These are phyloP conservation scores for Harringtonia aguacate DNA, from an alignment of 2,329 filamentous ascomycete species.

Conservation along the genomic window DNA sequence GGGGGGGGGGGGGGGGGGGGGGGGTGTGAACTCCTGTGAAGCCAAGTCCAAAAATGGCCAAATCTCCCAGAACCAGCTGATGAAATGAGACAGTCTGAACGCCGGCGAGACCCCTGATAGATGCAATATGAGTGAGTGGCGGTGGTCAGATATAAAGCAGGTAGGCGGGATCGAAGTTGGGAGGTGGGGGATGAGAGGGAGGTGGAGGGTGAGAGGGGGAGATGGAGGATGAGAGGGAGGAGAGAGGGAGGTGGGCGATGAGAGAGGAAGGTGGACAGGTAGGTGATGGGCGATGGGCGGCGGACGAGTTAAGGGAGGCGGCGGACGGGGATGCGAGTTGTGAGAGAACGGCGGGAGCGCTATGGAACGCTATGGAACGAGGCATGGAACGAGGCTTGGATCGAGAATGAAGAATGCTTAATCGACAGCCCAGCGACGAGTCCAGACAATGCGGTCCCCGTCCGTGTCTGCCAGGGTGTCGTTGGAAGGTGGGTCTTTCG, in stretches of 20 bases:
- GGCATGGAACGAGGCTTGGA: background rate
- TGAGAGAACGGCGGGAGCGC: no score
- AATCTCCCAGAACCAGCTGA: background rate
- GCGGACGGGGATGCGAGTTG: no score
- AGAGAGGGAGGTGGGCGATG: background rate
- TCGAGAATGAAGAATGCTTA: background rate
- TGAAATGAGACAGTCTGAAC: slow-evolving; percentile 2
- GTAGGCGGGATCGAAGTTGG: background rate
- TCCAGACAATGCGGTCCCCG: slow-evolving; percentile 10
- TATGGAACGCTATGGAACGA: background rate
- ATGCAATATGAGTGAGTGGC: slow-evolving; percentile 6
- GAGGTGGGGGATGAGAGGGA: background rate
- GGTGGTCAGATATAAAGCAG: background rate
- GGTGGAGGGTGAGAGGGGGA: background rate
- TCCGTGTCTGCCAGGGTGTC: slow-evolving; percentile 7
- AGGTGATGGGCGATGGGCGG: no score
- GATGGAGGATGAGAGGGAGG: background rate
- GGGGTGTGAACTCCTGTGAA: background rate
- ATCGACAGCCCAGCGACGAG: slow-evolving; percentile 11
- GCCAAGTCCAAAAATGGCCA: background rate
- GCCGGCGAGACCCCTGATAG: slow-evolving; percentile 1
- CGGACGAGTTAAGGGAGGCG: background rate
- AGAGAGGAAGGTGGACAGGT: no score
- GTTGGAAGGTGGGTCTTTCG: background rate
- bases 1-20: no score